phyloP scores from a whole-genome alignment of 2,329 filamentous ascomycete species.

The Xylaria sp. region DNA sequence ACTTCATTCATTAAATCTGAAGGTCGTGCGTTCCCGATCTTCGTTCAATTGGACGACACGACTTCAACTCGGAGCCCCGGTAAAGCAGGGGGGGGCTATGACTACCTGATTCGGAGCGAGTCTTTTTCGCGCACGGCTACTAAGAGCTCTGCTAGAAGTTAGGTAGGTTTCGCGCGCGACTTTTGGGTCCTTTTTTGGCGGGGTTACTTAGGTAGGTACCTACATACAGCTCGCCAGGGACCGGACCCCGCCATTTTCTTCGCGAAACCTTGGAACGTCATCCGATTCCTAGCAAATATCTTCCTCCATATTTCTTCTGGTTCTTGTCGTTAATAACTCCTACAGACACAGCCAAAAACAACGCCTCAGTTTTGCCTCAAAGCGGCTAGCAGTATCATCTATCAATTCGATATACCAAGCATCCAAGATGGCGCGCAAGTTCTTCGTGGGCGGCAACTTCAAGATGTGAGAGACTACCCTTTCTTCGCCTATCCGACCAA shows the following conservation, averaged over 20 bases:
- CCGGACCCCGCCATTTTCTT: slow-evolving; percentile 35
- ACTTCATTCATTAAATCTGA: too few relatives aligned
- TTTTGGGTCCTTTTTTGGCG: slow-evolving; percentile 15
- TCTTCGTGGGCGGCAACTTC: slow-evolving; percentile 99
- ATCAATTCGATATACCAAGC: background rate
- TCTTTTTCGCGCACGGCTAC: slow-evolving; percentile 29
- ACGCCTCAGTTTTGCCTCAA: background rate
- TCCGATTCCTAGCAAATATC: slow-evolving; percentile 8
- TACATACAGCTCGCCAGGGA: slow-evolving; percentile 11
- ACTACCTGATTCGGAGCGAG: slow-evolving; percentile 11
- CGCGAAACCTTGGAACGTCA: slow-evolving; percentile 29
- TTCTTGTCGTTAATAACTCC: background rate
- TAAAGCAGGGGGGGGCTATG: background rate
- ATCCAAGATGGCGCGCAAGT: slow-evolving; percentile 88
- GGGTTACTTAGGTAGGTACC: too few relatives aligned
- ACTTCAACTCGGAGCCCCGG: background rate
- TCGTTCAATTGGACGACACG: background rate
- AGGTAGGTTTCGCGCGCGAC: slow-evolving; percentile 18
- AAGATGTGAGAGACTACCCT: slow-evolving; percentile 78
- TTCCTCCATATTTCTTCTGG: background rate
- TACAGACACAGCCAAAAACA: slow-evolving; percentile 3
- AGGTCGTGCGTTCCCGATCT: too few relatives aligned
- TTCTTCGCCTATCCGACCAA: slow-evolving; percentile 31
- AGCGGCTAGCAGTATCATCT: background rate
- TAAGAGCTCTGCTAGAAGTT: too few relatives aligned